Evolutionary conservation across 2,329 filamentous ascomycete genomes (phyloP), one percentile per base, ranked within the genome.

Genomic region (Rachicladosporium sp.): DNA sequence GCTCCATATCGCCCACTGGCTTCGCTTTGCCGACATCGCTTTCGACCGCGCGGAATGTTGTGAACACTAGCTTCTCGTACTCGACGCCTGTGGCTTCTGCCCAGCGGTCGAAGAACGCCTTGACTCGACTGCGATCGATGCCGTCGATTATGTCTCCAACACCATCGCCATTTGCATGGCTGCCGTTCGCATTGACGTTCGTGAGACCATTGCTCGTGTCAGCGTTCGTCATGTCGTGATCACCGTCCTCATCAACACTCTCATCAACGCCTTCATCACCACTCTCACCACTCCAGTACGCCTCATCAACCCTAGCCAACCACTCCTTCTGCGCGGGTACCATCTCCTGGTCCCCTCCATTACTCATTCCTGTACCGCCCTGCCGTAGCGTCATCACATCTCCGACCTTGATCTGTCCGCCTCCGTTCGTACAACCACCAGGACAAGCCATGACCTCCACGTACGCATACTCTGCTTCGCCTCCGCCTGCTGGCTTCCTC

Each of bases 371-470:
- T 4, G 53, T 55, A 12, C 52, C 49, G 6, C 47, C 48, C 54
- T 44, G 53, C 45, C 64, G 49, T 15, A 70, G 45, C 4, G 61
- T 59, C 32, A 61, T 65, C 5, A 82, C 76, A 57, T 96, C 91
- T 38, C 86, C 83, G 19, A 85, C 76, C 56, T 94, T 94, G 57
- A 98, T 80, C 66, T 98, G 91, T 1, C 91, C 91, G 30, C 91
- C 91, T 2, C 91, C 91, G 53, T 98, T 98, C 40, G 91, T 98
- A 65, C 91, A 98, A 3, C 91, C 91, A n/a, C 91, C 91, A 0
- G 91, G 91, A 60, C 91, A 98, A 10, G 91, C 91, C 91, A 98
- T 98, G 43, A 98, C 91, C 63, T 98, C 91, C 21, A 96, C 83
- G 62, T 93, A 96, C n/a, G 82, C 74, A 58, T 88, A 88, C 29